Conservation (phyloP, 2,329 filamentous ascomycete species). For the Sporothrix schenckii region DNA sequence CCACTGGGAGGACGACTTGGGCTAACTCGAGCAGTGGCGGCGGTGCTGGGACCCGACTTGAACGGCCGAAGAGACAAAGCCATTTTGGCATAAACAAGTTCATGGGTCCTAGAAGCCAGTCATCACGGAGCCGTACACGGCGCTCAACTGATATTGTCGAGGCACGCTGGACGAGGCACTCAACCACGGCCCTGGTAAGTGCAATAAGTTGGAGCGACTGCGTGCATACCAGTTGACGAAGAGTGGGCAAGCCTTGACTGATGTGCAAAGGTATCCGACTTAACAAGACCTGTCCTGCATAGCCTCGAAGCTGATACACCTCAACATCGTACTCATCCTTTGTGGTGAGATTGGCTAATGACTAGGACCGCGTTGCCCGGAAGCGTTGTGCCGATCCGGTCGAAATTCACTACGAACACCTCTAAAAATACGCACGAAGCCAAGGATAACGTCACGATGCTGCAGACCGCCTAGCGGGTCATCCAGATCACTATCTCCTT, state of each 20-base stretch:
- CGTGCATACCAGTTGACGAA: constrained; percentile 70
- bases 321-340: constrained; percentile 68
- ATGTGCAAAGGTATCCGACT: too few relatives aligned
- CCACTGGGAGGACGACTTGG: constrained; percentile 81
- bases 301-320: constrained; percentile 71
- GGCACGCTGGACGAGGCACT: constrained; percentile 63
- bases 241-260: constrained; percentile 30
- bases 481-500: constrained; percentile 70
- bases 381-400: constrained; percentile 65
- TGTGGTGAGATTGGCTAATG: constrained; percentile 71
- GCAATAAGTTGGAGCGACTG: too few relatives aligned
- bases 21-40: constrained; percentile 70
- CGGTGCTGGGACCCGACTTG: constrained; percentile 73
- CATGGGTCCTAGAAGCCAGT: constrained; percentile 75
- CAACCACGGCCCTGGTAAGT: constrained; percentile 63
- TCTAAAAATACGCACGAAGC: constrained; percentile 66
- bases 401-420: constrained; percentile 83
- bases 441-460: constrained; percentile 58
- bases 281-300: neutral
- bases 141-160: constrained; percentile 72
- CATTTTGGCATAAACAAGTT: constrained; percentile 86
- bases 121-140: constrained; percentile 76
- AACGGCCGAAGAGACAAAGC: constrained; percentile 77
- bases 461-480: constrained; percentile 70
- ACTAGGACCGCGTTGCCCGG: constrained; percentile 76